phyloP scores from a whole-genome alignment of 225 moss, liverwort and hornwort species.

The Straminergon stramineum region DNA sequence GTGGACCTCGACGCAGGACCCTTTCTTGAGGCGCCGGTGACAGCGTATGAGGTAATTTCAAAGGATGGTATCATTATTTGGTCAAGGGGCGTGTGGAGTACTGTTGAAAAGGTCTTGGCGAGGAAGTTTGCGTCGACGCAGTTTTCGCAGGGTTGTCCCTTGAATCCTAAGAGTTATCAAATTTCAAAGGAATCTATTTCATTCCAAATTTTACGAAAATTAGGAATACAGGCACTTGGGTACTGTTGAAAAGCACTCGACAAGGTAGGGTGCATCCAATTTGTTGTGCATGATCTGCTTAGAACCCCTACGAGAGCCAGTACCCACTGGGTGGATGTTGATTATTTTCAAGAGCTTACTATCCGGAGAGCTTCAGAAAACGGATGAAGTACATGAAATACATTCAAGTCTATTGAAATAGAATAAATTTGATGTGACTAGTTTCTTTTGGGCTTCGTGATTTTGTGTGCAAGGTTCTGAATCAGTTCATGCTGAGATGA shows the following conservation, averaged over 20 bases:
- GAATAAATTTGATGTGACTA: not conserved
- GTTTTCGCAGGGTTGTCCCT: not conserved
- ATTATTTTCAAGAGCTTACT: not conserved
- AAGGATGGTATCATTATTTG: not conserved
- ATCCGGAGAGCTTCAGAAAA: not conserved
- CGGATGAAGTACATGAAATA: not conserved
- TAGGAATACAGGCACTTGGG: not conserved
- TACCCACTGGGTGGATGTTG: not conserved
- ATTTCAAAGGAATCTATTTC: not conserved
- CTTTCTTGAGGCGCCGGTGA: not conserved
- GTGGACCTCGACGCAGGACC: not conserved
- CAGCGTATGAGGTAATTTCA: constrained; percentile 1
- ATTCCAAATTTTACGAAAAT: not conserved
- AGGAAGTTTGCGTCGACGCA: not conserved
- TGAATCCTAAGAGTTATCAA: not conserved
- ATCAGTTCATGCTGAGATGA: not conserved
- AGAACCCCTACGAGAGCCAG: not conserved
- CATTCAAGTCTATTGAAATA: not conserved
- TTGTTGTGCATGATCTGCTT: not conserved
- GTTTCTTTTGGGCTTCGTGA: not conserved
- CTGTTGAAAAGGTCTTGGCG: not conserved
- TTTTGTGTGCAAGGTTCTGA: not conserved
- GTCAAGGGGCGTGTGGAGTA: not conserved
- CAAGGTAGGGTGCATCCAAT: not conserved
- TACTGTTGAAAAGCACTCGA: not conserved